Evolutionary conservation across 2,329 filamentous ascomycete genomes (phyloP), one percentile per base, ranked within the genome.

Genomic region (Paracoccidioides brasiliensis): DNA sequence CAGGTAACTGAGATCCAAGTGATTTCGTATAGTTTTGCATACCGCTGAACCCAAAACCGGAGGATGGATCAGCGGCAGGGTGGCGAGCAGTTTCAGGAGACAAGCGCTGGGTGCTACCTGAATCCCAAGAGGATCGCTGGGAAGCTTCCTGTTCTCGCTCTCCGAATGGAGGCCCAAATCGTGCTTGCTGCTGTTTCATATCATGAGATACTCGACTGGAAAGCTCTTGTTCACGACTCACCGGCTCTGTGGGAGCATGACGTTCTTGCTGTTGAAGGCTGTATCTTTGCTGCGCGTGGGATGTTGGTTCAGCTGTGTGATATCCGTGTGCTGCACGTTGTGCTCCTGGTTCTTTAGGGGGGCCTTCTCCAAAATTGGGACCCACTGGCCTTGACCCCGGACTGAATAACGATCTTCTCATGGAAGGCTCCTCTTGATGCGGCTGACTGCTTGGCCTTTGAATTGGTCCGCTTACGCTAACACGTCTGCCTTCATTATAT

Each of bases 381-480:
- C 59, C 58, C 2, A 32, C 14, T 5, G 67, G 59, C 37, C 69
- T 65, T 4, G 66, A 62, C 14, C 68, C 60, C 3, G 70, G 69
- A 42, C 68, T 71, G 55, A 71, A 72, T 8, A 66, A 64, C 2
- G 69, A 61, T 4, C 66, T 55, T 41, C 70, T 66, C 22, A 63
- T 55, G 4, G 65, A 54, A n/a, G 62, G 57, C 37, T 73, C 70
- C 15, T 69, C 64, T 42, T 70, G 67, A 38, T 66, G 68, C 22
- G 70, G 70, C 51, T 73, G 71, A 46, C 70, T 75, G 56, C 64
- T 74, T 6, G 72, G 69, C 48, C 73, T 67, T 56, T 70, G 67
- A 38, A 71, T 68, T 3, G 72, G 68, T n/a, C 69, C 72, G 55
- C 66, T 71, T 42, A 74, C 66, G 57, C 73, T 75, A 60, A 70